Conservation (phyloP, 78 protist genomes). For the Dictyostelium capitatum region DNA sequence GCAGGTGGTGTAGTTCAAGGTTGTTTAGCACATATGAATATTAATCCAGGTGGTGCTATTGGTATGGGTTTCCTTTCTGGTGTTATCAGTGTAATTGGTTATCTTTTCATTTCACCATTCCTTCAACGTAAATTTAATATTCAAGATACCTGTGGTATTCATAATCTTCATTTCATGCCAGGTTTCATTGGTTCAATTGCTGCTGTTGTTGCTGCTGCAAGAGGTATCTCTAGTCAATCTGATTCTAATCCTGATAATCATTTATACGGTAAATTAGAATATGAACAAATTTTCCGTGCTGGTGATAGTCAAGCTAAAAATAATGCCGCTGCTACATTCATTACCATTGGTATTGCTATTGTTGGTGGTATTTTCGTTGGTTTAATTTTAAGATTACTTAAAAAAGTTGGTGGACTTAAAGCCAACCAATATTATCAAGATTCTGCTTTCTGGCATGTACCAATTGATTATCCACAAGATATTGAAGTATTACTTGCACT, state of each 20-base stretch:
- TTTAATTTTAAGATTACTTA: not conserved
- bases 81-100: conserved; percentile 84
- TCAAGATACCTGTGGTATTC: conserved; percentile 83
- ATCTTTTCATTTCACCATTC: conserved; percentile 83
- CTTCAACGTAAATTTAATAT: conserved; percentile 46
- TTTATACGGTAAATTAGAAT: conserved; percentile 12
- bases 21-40: conserved; percentile 80
- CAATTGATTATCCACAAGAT: conserved; percentile 71
- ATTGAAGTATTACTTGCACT: not conserved
- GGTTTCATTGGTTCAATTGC: conserved; percentile 89
- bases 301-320: conserved; percentile 60
- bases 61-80: conserved; percentile 91
- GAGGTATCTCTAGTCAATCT: conserved; percentile 19
- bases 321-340: conserved; percentile 68
- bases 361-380: conserved; percentile 79
- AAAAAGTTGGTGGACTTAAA: conserved; percentile 30
- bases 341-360: conserved; percentile 65
- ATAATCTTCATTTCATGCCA: conserved; percentile 97
- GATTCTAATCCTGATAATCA: too few species aligned
- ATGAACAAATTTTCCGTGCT: conserved; percentile 37
- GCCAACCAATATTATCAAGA: conserved; percentile 67
- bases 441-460: conserved; percentile 80
- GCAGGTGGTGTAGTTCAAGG: conserved; percentile 98
- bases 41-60: conserved; percentile 84
- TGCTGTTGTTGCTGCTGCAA: conserved; percentile 55